Evolutionary conservation across 2,329 filamentous ascomycete species (phyloP), one percentile per base, ranked within the genome.

Genomic region (Ilyonectria sp.): DNA sequence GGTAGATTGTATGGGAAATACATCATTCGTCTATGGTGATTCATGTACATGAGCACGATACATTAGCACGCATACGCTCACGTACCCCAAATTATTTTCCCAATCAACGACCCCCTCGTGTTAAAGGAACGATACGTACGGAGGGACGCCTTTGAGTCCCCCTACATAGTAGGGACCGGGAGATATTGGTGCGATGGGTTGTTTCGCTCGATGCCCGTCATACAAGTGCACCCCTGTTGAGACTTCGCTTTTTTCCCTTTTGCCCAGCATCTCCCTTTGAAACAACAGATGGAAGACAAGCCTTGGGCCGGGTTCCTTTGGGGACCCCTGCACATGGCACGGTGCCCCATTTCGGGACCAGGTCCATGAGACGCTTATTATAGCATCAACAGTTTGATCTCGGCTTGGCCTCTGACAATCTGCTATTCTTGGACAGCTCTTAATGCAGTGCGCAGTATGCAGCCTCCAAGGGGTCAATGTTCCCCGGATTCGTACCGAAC

Each of bases 161-260:
- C 26, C 4, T 6, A 21, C 21, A 21, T 26, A 26, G 26, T 26
- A 50, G 52, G 52, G 29, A 13, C 35, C 44, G 46, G 56, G 44
- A 53, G 57, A 60, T 65, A 44, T 46, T 57, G 46, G 26, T 61
- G 46, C 44, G 47, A 57, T 56, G 19, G 19, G 26, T 23, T 53
- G 57, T 60, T 65, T 65, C 35, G 35, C 57, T 65, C 57, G n/a
- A 46, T 57, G 63, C 60, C 50, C 33, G 44, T 35, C 57, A 65
- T 57, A 23, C 15, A 21, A 44, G 26, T 31, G 29, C 6, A 65
- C 37, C 56, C 62, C 40, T 60, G 56, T 55, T 52, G 37, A 43
- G 37, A 47, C 50, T 57, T 46, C 23, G 15, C 15, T 53, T 52
- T 23, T 21, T 33, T 61, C 60, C 19, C 54, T 57, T 47, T 35